A percentile compares a stretch with the other conserved stretches of the same genome.
phyloP scores from a whole-genome alignment of 148 eudicot genomes.

The Rhododendron williamsianum region DNA sequence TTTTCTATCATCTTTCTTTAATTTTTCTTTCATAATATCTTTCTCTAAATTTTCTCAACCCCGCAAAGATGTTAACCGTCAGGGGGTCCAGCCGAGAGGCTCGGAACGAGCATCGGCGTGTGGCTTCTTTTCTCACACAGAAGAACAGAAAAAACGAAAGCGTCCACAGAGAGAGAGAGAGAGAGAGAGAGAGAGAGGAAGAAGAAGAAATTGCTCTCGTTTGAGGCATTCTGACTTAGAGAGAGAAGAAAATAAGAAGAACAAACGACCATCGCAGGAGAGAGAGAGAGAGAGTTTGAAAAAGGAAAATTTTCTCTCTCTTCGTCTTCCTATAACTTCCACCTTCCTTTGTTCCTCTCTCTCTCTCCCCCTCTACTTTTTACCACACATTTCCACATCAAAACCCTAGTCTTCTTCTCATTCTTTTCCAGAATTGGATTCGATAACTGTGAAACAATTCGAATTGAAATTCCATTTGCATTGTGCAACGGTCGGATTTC shows the following conservation, averaged over 20 bases:
- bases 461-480: background rate
- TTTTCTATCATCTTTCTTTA: background rate
- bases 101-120: slow-evolving; percentile 23
- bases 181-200: background rate
- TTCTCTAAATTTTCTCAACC: background rate
- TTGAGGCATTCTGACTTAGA: background rate
- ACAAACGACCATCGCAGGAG: slow-evolving; percentile 17
- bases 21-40: background rate
- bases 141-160: background rate
- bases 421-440: slow-evolving; percentile 1
- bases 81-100: slow-evolving; percentile 28
- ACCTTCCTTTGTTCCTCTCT: background rate
- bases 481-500: slow-evolving; percentile 7
- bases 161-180: slow-evolving; percentile 6
- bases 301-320: background rate
- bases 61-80: slow-evolving; percentile 6
- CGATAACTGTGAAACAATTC: background rate
- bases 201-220: background rate
- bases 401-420: background rate
- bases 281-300: slow-evolving; percentile 1
- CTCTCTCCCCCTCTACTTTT: background rate
- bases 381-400: background rate
- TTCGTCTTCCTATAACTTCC: background rate
- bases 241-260: background rate
- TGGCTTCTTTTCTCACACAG: background rate